Evolutionary conservation across 2,329 filamentous ascomycete genomes (phyloP).

Genomic region (Pseudocercospora crystallina): DNA sequence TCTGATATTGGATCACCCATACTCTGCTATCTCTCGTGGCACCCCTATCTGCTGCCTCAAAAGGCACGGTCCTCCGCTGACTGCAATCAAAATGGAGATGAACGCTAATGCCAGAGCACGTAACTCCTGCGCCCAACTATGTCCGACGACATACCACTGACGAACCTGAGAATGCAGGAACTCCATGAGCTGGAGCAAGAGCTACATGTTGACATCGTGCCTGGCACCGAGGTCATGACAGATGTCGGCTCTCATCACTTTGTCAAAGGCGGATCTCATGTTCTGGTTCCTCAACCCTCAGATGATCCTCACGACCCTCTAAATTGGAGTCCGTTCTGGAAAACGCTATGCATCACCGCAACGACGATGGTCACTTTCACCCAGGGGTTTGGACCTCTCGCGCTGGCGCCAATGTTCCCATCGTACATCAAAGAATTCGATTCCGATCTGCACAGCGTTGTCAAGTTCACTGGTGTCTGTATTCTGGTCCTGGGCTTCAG

Average conservation of each 20-base stretch:
- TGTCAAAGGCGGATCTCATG: slow-evolving; percentile 54
- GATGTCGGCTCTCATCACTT: slow-evolving; percentile 65
- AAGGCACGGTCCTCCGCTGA: slow-evolving; percentile 3
- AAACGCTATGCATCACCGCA: slow-evolving; percentile 49
- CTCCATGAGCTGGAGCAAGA: slow-evolving; percentile 51
- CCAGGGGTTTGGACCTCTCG: slow-evolving; percentile 56
- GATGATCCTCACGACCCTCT: slow-evolving; percentile 39
- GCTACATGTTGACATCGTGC: slow-evolving; percentile 55
- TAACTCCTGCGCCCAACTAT: slow-evolving; percentile 3
- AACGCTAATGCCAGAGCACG: slow-evolving; percentile 19
- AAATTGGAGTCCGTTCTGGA: slow-evolving; percentile 52
- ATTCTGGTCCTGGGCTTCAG: slow-evolving; percentile 60
- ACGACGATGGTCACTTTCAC: slow-evolving; percentile 51
- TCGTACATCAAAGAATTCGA: slow-evolving; percentile 58
- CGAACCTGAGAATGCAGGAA: slow-evolving; percentile 35
- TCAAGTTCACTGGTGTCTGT: slow-evolving; percentile 58
- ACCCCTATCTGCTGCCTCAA: slow-evolving; percentile 3
- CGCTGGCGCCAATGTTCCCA: slow-evolving; percentile 60
- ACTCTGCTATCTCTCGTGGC: slow-evolving; percentile 7
- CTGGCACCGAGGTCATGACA: slow-evolving; percentile 60
- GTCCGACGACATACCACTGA: slow-evolving; percentile 19
- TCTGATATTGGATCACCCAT: slow-evolving; percentile 1
- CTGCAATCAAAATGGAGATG: slow-evolving; percentile 21
- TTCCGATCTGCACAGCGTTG: slow-evolving; percentile 40
- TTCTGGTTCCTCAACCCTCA: slow-evolving; percentile 55